These are phyloP conservation scores for Xylaria multiplex DNA, from an alignment of 2,329 filamentous ascomycete genomes.

Conservation along the genomic window DNA sequence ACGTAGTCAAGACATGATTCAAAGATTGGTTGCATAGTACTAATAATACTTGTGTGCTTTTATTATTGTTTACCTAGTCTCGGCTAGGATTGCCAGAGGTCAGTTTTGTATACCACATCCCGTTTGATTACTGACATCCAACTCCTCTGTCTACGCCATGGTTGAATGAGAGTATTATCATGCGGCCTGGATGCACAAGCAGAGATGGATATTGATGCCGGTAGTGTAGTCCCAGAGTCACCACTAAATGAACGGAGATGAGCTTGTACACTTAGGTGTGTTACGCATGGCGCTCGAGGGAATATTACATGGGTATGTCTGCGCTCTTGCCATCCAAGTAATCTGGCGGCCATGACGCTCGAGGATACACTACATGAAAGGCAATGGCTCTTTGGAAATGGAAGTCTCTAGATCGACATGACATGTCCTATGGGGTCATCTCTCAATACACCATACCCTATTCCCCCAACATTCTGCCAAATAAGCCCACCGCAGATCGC, in stretches of 20 bases:
- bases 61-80: background rate
- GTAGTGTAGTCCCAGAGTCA: constrained; percentile 9
- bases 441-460: background rate
- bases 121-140: background rate
- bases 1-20: constrained; percentile 1
- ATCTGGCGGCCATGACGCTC: background rate
- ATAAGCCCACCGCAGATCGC: constrained; percentile 20
- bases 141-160: background rate
- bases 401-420: constrained; percentile 1
- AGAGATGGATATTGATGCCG: constrained; percentile 1
- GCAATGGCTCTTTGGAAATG: too few relatives aligned
- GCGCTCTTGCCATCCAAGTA: background rate
- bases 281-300: constrained; percentile 6
- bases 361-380: constrained; percentile 5
- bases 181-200: background rate
- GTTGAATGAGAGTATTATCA: background rate
- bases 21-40: background rate
- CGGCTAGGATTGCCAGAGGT: background rate
- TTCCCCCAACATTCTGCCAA: constrained; percentile 22
- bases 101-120: background rate
- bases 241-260: constrained; percentile 20
- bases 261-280: constrained; percentile 7
- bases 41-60: background rate
- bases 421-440: constrained; percentile 9
- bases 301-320: constrained; percentile 14